Evolutionary conservation across 2,329 filamentous ascomycete genomes (phyloP).

Genomic region (Ilyonectria destructans): DNA sequence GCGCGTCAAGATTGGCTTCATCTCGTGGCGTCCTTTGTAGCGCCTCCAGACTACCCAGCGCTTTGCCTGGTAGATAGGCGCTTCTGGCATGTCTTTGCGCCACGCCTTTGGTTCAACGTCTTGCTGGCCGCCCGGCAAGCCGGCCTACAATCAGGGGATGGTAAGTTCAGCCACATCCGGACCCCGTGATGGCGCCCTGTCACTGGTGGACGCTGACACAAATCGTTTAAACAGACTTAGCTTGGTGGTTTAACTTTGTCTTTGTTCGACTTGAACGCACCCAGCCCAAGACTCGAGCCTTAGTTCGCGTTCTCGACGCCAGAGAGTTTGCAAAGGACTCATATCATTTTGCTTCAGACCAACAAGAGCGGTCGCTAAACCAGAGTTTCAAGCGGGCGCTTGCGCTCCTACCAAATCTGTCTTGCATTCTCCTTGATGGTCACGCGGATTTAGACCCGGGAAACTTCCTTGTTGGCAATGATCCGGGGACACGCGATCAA

Average conservation of each 20-base stretch:
- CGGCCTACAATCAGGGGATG: constrained; percentile 62
- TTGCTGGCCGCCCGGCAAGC: constrained; percentile 57
- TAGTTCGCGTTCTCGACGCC: constrained; percentile 66
- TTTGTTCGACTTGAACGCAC: constrained; percentile 56
- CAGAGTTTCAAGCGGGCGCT: constrained; percentile 59
- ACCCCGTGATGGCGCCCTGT: constrained; percentile 4
- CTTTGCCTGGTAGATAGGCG: constrained; percentile 66
- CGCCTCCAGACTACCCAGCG: constrained; percentile 58
- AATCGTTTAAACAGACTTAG: constrained; percentile 59
- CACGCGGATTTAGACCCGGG: constrained; percentile 62
- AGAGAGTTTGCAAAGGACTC: constrained; percentile 59
- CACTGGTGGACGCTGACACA: constrained; percentile 27
- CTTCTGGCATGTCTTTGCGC: constrained; percentile 67
- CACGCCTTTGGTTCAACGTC: constrained; percentile 69
- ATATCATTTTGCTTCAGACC: constrained; percentile 61
- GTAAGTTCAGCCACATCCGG: constrained; percentile 53
- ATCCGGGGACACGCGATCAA: constrained; percentile 16
- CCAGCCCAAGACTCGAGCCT: constrained; percentile 57
- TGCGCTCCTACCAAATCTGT: constrained; percentile 60
- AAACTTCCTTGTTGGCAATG: constrained; percentile 50
- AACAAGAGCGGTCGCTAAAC: constrained; percentile 54
- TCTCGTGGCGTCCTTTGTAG: constrained; percentile 64
- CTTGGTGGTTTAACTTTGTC: constrained; percentile 67
- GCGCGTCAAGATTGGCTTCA: constrained; percentile 64
- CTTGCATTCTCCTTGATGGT: constrained; percentile 65